phyloP scores from a whole-genome alignment of 805 yeast genomes.

The Candida coleopterorum region DNA sequence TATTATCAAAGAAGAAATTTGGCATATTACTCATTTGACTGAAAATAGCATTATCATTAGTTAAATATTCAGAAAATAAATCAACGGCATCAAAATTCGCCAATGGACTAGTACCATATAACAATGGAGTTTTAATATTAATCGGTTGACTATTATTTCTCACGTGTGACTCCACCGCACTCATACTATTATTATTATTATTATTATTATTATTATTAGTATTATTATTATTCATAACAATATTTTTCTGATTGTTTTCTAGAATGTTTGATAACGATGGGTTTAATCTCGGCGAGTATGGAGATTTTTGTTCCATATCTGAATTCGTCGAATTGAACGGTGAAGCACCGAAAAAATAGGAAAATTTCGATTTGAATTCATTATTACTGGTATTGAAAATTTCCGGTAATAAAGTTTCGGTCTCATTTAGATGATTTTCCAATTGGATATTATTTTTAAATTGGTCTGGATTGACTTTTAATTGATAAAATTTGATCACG shows the following conservation, averaged over 20 bases:
- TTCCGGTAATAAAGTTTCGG: slow-evolving; percentile 16
- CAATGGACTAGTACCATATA: neutral
- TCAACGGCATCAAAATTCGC: slow-evolving; percentile 6
- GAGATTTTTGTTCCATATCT: neutral
- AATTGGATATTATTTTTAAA: slow-evolving; percentile 13
- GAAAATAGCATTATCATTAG: slow-evolving; percentile 20
- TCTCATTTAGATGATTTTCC: slow-evolving; percentile 14
- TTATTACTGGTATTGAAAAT: slow-evolving; percentile 8
- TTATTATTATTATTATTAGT: neutral
- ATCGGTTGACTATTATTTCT: no score
- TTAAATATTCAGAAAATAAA: slow-evolving; percentile 12
- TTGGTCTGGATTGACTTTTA: slow-evolving; percentile 11
- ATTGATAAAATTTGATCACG: slow-evolving; percentile 17
- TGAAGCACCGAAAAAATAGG: slow-evolving; percentile 10
- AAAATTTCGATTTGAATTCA: slow-evolving; percentile 7
- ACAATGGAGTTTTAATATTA: neutral
- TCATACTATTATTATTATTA: neutral
- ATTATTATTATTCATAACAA: neutral
- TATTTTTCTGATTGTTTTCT: slow-evolving; percentile 9
- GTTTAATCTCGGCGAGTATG: slow-evolving; percentile 17
- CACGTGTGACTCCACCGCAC: no score
- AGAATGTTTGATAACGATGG: slow-evolving; percentile 21
- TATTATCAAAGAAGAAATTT: slow-evolving; percentile 36
- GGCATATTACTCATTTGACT: slow-evolving; percentile 29
- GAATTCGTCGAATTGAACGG: slow-evolving; percentile 5